Conservation (phyloP, 208 protist genomes). For the Porcisia deanei region DNA sequence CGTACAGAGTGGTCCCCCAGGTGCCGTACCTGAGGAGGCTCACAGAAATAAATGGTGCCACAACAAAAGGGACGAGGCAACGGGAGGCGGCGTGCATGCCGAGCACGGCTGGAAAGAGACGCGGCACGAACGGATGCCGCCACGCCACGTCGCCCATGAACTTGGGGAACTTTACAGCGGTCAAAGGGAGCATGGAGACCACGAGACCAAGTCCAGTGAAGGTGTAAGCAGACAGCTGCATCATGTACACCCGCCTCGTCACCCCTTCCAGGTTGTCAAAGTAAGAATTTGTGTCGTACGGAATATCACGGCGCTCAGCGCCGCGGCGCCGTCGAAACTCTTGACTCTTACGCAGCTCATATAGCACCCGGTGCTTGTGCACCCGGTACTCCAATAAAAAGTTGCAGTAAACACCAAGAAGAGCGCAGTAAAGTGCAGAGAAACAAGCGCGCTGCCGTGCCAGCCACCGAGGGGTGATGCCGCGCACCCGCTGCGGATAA, state of each 20-base stretch:
- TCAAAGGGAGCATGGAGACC: constrained; percentile 70
- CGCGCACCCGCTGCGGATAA: constrained; percentile 71
- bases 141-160: constrained; percentile 90
- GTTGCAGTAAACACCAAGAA: constrained; percentile 74
- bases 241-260: constrained; percentile 72
- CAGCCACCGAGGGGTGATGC: constrained; percentile 81
- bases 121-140: constrained; percentile 83
- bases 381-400: constrained; percentile 78
- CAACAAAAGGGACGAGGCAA: constrained; percentile 81
- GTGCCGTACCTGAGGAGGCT: constrained; percentile 53
- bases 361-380: constrained; percentile 76
- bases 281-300: constrained; percentile 69
- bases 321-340: constrained; percentile 76
- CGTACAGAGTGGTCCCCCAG: constrained; percentile 73
- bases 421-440: constrained; percentile 62
- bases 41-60: constrained; percentile 77
- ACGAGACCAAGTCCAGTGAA: constrained; percentile 48
- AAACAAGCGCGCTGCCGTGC: constrained; percentile 80
- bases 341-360: constrained; percentile 77
- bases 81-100: constrained; percentile 83
- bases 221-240: constrained; percentile 69
- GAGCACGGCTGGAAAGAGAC: constrained; percentile 79
- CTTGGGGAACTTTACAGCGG: constrained; percentile 78
- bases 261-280: constrained; percentile 82
- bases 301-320: constrained; percentile 44